Percentiles rank a stretch among this genome's conserved stretches.
These are phyloP conservation scores for Dalbergia cultrata DNA, from an alignment of 306 rosid species.

Conservation along the genomic window DNA sequence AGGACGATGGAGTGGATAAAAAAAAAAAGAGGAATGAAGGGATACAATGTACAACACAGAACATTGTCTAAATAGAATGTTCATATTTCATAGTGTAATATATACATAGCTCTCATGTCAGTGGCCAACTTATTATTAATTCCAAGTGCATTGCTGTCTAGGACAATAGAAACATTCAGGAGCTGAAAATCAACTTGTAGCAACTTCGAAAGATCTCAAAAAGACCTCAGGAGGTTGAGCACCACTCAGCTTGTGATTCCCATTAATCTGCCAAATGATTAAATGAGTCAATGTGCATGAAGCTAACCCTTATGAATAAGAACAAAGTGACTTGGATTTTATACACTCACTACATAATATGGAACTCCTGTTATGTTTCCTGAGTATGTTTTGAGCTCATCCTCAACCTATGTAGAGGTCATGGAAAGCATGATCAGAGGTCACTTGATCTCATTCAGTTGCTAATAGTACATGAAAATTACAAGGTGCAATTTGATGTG, in stretches of 20 bases:
- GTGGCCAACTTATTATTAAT: slow-evolving; percentile 21
- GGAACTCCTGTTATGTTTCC: slow-evolving; percentile 79
- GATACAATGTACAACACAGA: not conserved
- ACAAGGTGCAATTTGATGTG: not conserved
- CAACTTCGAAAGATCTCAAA: slow-evolving; percentile 71
- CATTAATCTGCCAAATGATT: slow-evolving; percentile 73
- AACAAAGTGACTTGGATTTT: slow-evolving; percentile 20
- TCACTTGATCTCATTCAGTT: slow-evolving; percentile 4
- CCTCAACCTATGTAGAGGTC: slow-evolving; percentile 65
- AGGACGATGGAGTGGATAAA: no score
- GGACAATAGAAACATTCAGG: not conserved
- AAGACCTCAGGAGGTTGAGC: slow-evolving; percentile 83
- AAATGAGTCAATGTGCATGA: slow-evolving; percentile 23
- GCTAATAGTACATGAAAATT: not conserved
- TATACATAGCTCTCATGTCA: not conserved
- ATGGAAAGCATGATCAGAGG: slow-evolving; percentile 44
- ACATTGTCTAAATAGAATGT: slow-evolving; percentile 3
- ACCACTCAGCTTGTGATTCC: slow-evolving; percentile 69
- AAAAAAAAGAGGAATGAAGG: not conserved
- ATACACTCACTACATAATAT: slow-evolving; percentile 68
- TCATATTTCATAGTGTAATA: not conserved
- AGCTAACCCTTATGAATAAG: not conserved
- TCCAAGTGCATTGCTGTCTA: slow-evolving; percentile 11
- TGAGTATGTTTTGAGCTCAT: slow-evolving; percentile 69
- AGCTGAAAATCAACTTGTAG: slow-evolving; percentile 52